Base-by-base conservation (phyloP, 164 flowering plant species). In the Macadamia tetraphylla region DNA sequence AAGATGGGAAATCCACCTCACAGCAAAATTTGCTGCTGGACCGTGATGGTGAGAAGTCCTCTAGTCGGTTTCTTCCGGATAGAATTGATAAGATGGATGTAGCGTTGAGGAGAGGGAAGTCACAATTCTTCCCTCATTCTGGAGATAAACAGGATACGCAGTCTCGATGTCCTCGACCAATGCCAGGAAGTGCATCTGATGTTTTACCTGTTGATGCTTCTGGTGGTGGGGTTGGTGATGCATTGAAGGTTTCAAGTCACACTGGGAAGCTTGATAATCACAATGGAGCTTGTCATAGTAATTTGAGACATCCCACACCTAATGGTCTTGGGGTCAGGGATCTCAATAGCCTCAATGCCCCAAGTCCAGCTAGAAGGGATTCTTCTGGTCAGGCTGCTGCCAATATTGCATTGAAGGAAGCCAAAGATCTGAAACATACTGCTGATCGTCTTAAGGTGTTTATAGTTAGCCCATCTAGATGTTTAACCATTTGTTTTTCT, bases 381-480 rank as follows among this genome's bases (percentile, higher is more conserved):
- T 72, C 80, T 17, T 75, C 85, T 32, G 81, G 80, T 79, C 92
- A 87, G 68, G 80, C 90, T 75, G 96, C 91, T 71, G 74, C 65
- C 5, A 87, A 67, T 75, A 53, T 66, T 75, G 92, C 87, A 59
- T 7, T 95, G 63, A 95, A 87, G 84, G 99, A 95, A 74, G 98
- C 99, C 35, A 91, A 77, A 77, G 84, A 80, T 82, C 80, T 95
- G 29, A 95, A 95, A 75, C 98, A 91, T 76, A 29, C 79, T 64
- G 99, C 99, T 63, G 93, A 95, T 79, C 96, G 96, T 59, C 74
- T 87, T 18, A 89, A 86, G 98, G 99, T 95, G 48, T 52, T 32
- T 51, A 44, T 12, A 23, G n/a, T 53, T 62, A 9, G 32, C 52
- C 11, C 43, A 2, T 62, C 44, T 58, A 58, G 17, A 60, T 64